Evolutionary conservation across 805 yeast genomes (phyloP), one percentile per base, ranked within the genome.

Genomic region (Cyberlindnera japonica): DNA sequence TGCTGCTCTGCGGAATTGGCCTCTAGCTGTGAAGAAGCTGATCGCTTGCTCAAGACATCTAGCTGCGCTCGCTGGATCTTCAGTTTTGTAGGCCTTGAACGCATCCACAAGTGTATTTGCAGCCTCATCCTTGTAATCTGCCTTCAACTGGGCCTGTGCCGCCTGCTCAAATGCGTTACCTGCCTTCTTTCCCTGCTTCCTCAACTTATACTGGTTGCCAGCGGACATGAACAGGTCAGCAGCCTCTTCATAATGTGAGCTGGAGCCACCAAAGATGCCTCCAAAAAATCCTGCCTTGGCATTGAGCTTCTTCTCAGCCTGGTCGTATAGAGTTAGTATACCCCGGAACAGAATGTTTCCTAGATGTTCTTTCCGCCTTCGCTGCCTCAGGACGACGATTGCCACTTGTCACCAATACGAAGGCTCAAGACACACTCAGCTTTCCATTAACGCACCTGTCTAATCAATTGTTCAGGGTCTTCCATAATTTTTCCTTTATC

Each of bases 1-100:
- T 11, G 99, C 99, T 18, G 95, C 96, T 61, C 98, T 74, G 61
- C 99, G 79, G 66, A 93, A 93, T 62, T 91, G 96, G 11, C 99
- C 99, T 52, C 86, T 79, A 47, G 79, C 73, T 2, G 95, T 88
- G 62, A 90, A 91, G 58, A 87, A 73, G 47, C 78, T 81, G 45
- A 91, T 81, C 1, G 98, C 96, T 52, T 74, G 75, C 42, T 75
- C 74, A 47, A 93, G 69, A 5, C 87, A 79, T 38, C 81, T 74
- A 4, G 89, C 95, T 8, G 95, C 95, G 38, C 78, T 84, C 10
- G 67, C 69, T 3, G 89, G 93, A 25, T 83, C 80, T 40, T 79
- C 83, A 31, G 78, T 71, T 54, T 83, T 81, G 65, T 75, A 93
- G 25, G 90, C 78, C 58, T 93, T 93, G 68, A 78, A 93, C 0